These are phyloP conservation scores for Vitellaria paradoxa DNA, from an alignment of 179 eudicot species.

Conservation along the genomic window DNA sequence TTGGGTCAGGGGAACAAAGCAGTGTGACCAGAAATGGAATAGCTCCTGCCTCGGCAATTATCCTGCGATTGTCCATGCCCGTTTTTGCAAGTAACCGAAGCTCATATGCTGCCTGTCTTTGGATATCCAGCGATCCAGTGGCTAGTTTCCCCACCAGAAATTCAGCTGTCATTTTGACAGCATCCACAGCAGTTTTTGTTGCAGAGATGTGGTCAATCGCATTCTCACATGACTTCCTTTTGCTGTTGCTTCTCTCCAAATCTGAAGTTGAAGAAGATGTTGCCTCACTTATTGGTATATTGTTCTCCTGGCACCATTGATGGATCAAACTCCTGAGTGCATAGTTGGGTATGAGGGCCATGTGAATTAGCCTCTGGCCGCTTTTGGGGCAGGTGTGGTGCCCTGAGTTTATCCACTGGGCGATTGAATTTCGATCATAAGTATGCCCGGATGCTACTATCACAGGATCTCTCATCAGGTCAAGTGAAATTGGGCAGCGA, in stretches of 20 bases:
- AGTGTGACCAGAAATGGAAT: constrained; percentile 55
- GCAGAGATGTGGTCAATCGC: constrained; percentile 41
- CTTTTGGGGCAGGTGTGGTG: constrained; percentile 58
- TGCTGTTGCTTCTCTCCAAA: constrained; percentile 27
- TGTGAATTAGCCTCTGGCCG: constrained; percentile 57
- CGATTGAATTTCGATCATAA: constrained; percentile 52
- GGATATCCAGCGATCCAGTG: constrained; percentile 52
- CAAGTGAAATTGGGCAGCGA: constrained; percentile 62
- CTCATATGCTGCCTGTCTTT: constrained; percentile 62
- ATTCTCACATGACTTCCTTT: constrained; percentile 28
- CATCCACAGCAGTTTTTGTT: constrained; percentile 35
- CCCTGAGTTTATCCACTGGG: constrained; percentile 63
- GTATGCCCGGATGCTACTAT: constrained; percentile 67
- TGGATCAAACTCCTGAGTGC: constrained; percentile 50
- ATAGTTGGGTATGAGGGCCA: constrained; percentile 61
- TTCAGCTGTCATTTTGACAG: constrained; percentile 55
- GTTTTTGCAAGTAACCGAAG: constrained; percentile 62
- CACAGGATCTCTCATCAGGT: constrained; percentile 62
- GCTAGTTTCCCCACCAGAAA: constrained; percentile 65
- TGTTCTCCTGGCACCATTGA: constrained; percentile 60
- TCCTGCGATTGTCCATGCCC: constrained; percentile 53
- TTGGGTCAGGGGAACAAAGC: constrained; percentile 42
- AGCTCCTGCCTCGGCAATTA: constrained; percentile 59
- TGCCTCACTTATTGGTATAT: constrained; percentile 27
- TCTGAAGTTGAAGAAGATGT: constrained; percentile 29